Base-by-base conservation (phyloP, 371 early-diverging fungal genomes). In the Rhizopus arrhizus region DNA sequence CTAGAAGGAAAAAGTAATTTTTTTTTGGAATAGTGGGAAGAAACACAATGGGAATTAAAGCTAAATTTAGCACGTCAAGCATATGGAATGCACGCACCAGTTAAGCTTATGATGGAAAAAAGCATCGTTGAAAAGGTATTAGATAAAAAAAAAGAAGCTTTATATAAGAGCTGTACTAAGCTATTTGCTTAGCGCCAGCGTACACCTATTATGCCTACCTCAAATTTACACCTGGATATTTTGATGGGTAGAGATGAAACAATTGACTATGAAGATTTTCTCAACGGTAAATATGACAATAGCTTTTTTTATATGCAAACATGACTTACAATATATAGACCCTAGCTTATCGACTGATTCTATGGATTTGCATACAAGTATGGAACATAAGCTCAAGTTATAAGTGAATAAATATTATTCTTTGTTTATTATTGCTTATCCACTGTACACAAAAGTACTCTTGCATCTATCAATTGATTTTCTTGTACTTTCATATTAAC, bases 61-160 rank as follows among this genome's bases (percentile, higher is more conserved):
- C 71, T 91, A 58, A 83, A 85, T 60, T 80, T 94, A 86, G 88
- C 90, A 52, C 88, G 93, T 47, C 83, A 85, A 66, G 70, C 86
- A 40, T 90, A 90, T 66, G 98, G 96, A 41, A 74, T 93, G 66
- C 95, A 95, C 64, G 89, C 91, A 15, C 98, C 96, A 48, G 80
- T 97, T 64, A 87, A 92, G 62, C 74, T 91, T 70, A 88, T 91
- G 69, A 95, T 97, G 96, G 96, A 96, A 72, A 80, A 85, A 46
- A 77, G 75, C 34, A 69, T 91, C 16, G 86, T 92, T 50, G 74
- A 78, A 59, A 81, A 86, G 84, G 94, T 92, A 82, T 4, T 43
- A 43, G 5, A 36, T 6, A 36, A 36, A 36, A 11, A 43, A 5
- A 42, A 45, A 3, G 10, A 35, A 22, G 13, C 35, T 33, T 13